Conservation (phyloP, 208 protist genomes). For the Leishmania braziliensis region DNA sequence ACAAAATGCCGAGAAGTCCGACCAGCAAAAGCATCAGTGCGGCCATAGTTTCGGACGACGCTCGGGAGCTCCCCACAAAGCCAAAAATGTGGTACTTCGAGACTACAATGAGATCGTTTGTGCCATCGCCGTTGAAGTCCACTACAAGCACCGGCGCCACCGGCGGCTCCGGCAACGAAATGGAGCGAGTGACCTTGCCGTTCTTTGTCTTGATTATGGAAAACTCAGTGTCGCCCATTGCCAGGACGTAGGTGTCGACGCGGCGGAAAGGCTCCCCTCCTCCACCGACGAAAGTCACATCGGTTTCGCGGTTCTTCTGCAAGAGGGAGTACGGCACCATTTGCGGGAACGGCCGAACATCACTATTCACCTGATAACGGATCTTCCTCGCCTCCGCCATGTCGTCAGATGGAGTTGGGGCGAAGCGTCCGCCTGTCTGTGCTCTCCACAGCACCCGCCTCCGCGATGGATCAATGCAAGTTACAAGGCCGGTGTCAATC, state of each 20-base stretch:
- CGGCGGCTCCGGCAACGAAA: constrained; percentile 52
- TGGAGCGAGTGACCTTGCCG: constrained; percentile 64
- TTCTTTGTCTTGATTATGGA: constrained; percentile 61
- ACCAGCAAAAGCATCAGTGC: constrained; percentile 79
- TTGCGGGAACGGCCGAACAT: constrained; percentile 59
- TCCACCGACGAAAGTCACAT: constrained; percentile 48
- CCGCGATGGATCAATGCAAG: constrained; percentile 76
- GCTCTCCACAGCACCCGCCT: constrained; percentile 81
- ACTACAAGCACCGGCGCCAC: constrained; percentile 77
- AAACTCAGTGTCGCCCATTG: constrained; percentile 71
- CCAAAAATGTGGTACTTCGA: constrained; percentile 69
- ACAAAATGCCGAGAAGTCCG: constrained; percentile 68
- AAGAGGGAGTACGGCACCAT: constrained; percentile 72
- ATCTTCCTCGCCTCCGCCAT: constrained; percentile 34
- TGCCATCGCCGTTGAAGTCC: constrained; percentile 90
- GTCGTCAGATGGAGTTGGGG: constrained; percentile 22
- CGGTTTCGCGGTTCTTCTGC: constrained; percentile 47
- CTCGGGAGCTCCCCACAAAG: constrained; percentile 60
- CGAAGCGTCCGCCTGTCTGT: constrained; percentile 68
- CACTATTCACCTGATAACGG: constrained; percentile 25
- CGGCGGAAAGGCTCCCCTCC: constrained; percentile 48
- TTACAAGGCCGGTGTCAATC: constrained; percentile 85
- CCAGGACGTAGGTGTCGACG: constrained; percentile 81
- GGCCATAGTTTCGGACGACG: constrained; percentile 70
- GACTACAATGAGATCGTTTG: constrained; percentile 87